Percentiles rank a stretch among this genome's conserved stretches.
Evolutionary conservation across 352 stramenopile genomes (phyloP).

Genomic region (Phytophthora pseudosyringae): DNA sequence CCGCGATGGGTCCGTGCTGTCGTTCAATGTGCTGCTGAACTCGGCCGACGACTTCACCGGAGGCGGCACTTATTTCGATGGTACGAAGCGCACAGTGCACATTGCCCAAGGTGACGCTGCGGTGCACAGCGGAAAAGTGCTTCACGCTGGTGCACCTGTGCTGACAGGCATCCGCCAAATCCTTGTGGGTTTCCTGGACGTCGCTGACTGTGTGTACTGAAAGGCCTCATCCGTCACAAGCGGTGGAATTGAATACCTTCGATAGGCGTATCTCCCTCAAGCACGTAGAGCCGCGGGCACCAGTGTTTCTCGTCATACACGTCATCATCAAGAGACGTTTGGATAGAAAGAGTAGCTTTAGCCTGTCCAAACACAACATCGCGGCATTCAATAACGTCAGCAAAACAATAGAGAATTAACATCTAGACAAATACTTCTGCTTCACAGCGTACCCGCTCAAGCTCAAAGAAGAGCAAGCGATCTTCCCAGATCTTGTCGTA

Average conservation of each 20-base stretch:
- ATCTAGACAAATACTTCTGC: background rate
- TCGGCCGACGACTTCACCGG: constrained; percentile 82
- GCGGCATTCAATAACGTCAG: constrained; percentile 2
- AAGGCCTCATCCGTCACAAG: constrained; percentile 40
- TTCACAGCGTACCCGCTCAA: constrained; percentile 60
- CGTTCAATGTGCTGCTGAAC: constrained; percentile 94
- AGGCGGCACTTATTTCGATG: constrained; percentile 94
- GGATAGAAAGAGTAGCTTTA: constrained; percentile 80
- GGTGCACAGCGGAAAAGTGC: constrained; percentile 93
- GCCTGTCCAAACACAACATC: constrained; percentile 37
- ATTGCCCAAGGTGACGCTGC: constrained; percentile 86
- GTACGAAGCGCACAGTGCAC: constrained; percentile 64
- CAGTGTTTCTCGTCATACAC: constrained; percentile 79
- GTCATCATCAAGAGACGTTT: constrained; percentile 68
- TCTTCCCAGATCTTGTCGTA: constrained; percentile 90
- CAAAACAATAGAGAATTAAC: constrained; percentile 11
- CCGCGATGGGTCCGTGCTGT: constrained; percentile 94
- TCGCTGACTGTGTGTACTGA: constrained; percentile 59
- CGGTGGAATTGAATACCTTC: constrained; percentile 81
- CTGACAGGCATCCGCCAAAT: constrained; percentile 86
- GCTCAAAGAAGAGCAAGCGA: constrained; percentile 78
- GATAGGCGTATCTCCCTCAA: constrained; percentile 79
- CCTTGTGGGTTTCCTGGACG: constrained; percentile 94
- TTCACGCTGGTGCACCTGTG: constrained; percentile 91
- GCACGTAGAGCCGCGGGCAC: constrained; percentile 74